Evolutionary conservation across 306 rosid species (phyloP).

Genomic region (Luffa acutangula): DNA sequence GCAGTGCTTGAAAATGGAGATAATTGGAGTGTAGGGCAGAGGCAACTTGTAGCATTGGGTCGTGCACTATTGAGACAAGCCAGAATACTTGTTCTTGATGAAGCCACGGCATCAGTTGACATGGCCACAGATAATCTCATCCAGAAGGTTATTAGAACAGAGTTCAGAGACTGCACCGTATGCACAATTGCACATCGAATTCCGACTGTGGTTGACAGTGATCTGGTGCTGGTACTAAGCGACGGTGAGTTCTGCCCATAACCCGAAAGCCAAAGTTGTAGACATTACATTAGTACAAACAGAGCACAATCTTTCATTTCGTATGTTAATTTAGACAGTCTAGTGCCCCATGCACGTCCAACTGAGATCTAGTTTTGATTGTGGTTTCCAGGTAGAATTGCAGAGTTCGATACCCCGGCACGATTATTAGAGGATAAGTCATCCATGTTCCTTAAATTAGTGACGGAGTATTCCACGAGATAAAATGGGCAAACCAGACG

Average conservation of each 20-base stretch:
- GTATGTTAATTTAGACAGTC: background rate
- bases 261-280: background rate
- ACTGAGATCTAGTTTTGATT: conserved; percentile 11
- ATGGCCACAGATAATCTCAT: conserved; percentile 82
- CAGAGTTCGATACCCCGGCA: conserved; percentile 69
- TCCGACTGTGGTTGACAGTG: conserved; percentile 92
- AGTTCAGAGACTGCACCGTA: conserved; percentile 77
- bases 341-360: background rate
- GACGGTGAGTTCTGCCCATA: conserved; percentile 48
- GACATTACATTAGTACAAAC: background rate
- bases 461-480: conserved; percentile 63
- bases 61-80: conserved; percentile 93
- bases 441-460: conserved; percentile 86
- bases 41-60: conserved; percentile 91
- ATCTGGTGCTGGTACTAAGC: conserved; percentile 72
- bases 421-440: conserved; percentile 75
- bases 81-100: conserved; percentile 87
- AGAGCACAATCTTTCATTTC: background rate
- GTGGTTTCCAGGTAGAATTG: conserved; percentile 57
- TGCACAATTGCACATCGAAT: conserved; percentile 92
- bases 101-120: conserved; percentile 98
- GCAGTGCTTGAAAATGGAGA: conserved; percentile 99
- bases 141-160: conserved; percentile 74
- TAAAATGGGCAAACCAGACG: conserved; percentile 55
- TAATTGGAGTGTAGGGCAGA: conserved; percentile 98